Evolutionary conservation across 768 basidiomycete species (phyloP), one percentile per base, ranked within the genome.

Genomic region (Boletus edulis): DNA sequence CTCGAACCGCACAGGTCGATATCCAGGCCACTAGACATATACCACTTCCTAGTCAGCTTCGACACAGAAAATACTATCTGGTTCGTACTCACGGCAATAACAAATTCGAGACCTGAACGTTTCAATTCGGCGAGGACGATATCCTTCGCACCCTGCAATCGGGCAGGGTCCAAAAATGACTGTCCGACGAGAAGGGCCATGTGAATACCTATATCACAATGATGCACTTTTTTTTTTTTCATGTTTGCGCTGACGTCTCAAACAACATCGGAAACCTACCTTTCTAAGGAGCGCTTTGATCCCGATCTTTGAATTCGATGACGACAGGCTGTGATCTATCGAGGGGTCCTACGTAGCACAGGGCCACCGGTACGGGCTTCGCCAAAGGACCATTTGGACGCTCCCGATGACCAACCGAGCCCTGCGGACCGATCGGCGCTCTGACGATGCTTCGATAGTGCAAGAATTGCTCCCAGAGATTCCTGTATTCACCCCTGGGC

Each of bases 11-110:
- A 17, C 32, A 4, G 24, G 10, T 8, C 14, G 1, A 49, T 58
- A 62, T 11, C 52, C 60, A 3, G 49, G 49, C 60, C 60, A 62
- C 56, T 62, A 11, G 35, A 39, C 20, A 35, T 1, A 42, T 11
- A 24, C 5, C 15, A 13, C 8, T 22, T 14, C 6, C 15, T 3
- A 10, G 42, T 47, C 37, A 35, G 24, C 24, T 20, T 18, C 31
- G 3, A 29, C 27, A 5, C 27, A 31, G 27, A 7, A 4, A 12
- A n/a, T 9, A 10, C 12, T 12, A 13, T 40, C 20, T 24, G 24
- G 24, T 24, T 9, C 7, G 12, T 45, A 41, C 58, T 49, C n/a
- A 60, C 58, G 5, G 48, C 17, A 4, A 59, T 59, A 3, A 46
- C 2, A 14, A 49, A 34, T 4, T 14, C 17, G 3, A 60, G 9